phyloP scores from a whole-genome alignment of 2,329 filamentous ascomycete species.

The Diaporthe humulicola region DNA sequence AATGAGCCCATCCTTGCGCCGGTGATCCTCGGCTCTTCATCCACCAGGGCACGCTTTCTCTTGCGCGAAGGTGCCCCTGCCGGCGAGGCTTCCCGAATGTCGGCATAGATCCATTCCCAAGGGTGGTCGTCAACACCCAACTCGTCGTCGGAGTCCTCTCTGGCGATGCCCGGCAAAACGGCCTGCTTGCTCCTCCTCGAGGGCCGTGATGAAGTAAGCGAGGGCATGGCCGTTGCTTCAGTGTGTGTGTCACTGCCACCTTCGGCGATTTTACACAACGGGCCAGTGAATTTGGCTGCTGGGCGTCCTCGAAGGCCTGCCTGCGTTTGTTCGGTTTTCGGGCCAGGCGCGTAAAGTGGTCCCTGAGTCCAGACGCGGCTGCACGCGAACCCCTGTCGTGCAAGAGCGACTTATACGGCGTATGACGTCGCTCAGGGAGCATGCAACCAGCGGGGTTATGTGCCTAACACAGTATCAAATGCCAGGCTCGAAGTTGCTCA shows the following conservation, averaged over 20 bases:
- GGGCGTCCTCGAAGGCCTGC: background rate
- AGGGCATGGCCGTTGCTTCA: conserved; percentile 25
- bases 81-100: conserved; percentile 37
- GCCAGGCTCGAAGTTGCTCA: background rate
- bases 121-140: conserved; percentile 78
- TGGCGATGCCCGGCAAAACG: conserved; percentile 67
- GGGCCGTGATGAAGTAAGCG: conserved; percentile 10
- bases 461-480: conserved; percentile 19
- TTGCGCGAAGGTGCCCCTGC: conserved; percentile 46
- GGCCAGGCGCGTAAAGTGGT: conserved; percentile 36
- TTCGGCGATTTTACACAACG: background rate
- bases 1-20: conserved; percentile 88
- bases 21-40: conserved; percentile 69
- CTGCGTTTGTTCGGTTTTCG: background rate
- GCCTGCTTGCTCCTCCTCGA: conserved; percentile 39
- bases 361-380: conserved; percentile 1
- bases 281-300: background rate
- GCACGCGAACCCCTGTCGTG: conserved; percentile 39
- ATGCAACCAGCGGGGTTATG: conserved; percentile 37
- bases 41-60: conserved; percentile 50
- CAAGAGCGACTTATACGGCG: background rate
- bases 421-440: background rate
- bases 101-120: conserved; percentile 85
- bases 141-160: conserved; percentile 92
- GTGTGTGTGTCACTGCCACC: conserved; percentile 2